Percentiles rank a stretch among this genome's conserved stretches.
phyloP scores from a whole-genome alignment of 192 early-diverging fungal genomes.

The Paraglomus occultum region DNA sequence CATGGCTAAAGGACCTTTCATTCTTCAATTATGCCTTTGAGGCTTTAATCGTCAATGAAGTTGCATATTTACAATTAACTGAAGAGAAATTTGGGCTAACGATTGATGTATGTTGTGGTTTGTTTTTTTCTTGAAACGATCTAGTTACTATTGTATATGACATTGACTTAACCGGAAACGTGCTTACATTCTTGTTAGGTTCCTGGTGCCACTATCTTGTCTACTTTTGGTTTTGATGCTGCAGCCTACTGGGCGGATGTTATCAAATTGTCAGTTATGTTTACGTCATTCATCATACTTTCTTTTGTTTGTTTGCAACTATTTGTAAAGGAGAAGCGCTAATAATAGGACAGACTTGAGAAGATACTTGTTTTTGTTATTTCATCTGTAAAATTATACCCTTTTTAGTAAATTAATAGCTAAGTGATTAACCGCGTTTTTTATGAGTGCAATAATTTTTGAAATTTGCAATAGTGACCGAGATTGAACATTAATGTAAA shows the following conservation, averaged over 20 bases:
- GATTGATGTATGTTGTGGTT: conserved; percentile 65
- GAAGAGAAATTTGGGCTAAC: conserved; percentile 80
- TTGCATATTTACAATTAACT: conserved; percentile 72
- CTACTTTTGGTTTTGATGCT: conserved; percentile 86
- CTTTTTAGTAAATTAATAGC: no score
- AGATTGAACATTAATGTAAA: no score
- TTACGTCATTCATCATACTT: conserved; percentile 58
- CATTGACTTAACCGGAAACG: background rate
- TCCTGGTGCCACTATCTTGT: conserved; percentile 79
- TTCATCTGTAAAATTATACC: no score
- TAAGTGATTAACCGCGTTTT: no score
- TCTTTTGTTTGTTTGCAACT: conserved; percentile 76
- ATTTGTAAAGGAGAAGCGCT: conserved; percentile 81
- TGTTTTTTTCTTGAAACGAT: conserved; percentile 4
- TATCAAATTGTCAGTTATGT: conserved; percentile 54
- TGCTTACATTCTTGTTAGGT: conserved; percentile 44
- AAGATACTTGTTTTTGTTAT: no score
- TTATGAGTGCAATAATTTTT: no score
- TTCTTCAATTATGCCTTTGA: conserved; percentile 93
- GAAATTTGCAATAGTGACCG: no score
- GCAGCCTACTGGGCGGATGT: conserved; percentile 83
- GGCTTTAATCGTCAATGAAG: conserved; percentile 87
- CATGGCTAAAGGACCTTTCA: conserved; percentile 69
- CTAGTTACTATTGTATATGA: background rate
- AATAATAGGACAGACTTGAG: conserved; percentile 14